phyloP scores from a whole-genome alignment of 202 grass and related monocot genomes.

The Miscanthus sacchariflorus region DNA sequence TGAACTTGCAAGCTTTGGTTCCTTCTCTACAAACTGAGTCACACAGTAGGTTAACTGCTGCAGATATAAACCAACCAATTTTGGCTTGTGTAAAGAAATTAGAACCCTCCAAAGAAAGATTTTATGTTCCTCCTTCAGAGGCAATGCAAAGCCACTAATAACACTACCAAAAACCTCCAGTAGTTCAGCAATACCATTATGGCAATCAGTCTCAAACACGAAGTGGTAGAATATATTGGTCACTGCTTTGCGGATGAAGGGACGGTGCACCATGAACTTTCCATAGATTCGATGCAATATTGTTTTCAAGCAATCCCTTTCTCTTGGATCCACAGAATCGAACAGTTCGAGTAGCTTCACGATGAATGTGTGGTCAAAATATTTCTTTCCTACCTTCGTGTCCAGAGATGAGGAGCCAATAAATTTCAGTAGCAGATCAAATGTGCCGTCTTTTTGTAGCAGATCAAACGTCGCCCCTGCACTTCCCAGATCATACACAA shows the following conservation, averaged over 20 bases:
- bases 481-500: constrained; percentile 72
- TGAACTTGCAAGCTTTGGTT: constrained; percentile 61
- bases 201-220: constrained; percentile 59
- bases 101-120: constrained; percentile 66
- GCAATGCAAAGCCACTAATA: constrained; percentile 68
- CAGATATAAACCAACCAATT: constrained; percentile 64
- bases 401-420: constrained; percentile 68
- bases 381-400: constrained; percentile 74
- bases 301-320: constrained; percentile 76
- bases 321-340: constrained; percentile 76
- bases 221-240: constrained; percentile 78
- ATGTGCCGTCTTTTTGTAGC: no score
- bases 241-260: constrained; percentile 74
- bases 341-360: constrained; percentile 61
- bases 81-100: constrained; percentile 73
- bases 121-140: constrained; percentile 78
- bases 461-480: no score
- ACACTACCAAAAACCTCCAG: constrained; percentile 81
- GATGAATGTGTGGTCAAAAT: constrained; percentile 75
- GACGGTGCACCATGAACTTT: constrained; percentile 76
- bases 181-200: constrained; percentile 69
- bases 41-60: constrained; percentile 79
- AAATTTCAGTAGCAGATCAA: constrained; percentile 68
- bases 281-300: constrained; percentile 76
- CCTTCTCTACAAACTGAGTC: constrained; percentile 74